Base-by-base conservation (phyloP, 352 stramenopile species). In the Phytophthora cactorum region DNA sequence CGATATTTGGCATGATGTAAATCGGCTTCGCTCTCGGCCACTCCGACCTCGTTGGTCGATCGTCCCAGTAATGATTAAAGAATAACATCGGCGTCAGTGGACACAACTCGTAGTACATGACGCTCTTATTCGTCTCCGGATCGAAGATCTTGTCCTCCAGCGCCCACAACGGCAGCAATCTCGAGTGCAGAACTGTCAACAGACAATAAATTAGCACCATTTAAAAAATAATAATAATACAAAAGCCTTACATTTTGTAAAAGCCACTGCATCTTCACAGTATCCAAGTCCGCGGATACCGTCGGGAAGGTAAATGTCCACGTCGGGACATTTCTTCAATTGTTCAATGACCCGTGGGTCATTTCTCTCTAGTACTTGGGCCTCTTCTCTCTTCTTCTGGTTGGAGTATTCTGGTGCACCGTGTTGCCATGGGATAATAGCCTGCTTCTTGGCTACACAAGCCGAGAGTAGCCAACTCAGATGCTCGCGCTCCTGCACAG, bases 71-170 rank as follows among this genome's bases (percentile, higher is more conserved):
- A 22, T 85, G 79, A 52, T 88, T 88, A 38, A 88, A 69, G 31
- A 88, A 81, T 11, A 88, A 9, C 59, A 86, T 55, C 0, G 74
- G 68, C 9, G 70, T 86, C 11, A 46, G 49, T 9, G 77, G 79
- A 47, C 79, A 88, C 41, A 88, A 47, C 2, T 91, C 78, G 57
- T 82, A 77, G 70, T 91, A 89, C 51, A 69, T 75, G 60, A 74
- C 59, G 11, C 44, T 43, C 2, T 29, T 45, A 17, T 66, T 46
- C 5, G 36, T 52, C 54, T 63, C 53, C 9, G 58, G 50, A 49
- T 80, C 68, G 31, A 63, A 66, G 53, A 74, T 78, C 2, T 55
- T 54, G 28, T 67, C 34, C 4, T 73, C 63, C 14, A 80, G 34
- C 7, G 60, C 75, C 75, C 75, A 83, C 17, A 66, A 5, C 2